A percentile compares a stretch with the other conserved stretches of the same genome.
Evolutionary conservation across 2,329 filamentous ascomycete genomes (phyloP).

Genomic region (Fonsecaea multimorphosa): DNA sequence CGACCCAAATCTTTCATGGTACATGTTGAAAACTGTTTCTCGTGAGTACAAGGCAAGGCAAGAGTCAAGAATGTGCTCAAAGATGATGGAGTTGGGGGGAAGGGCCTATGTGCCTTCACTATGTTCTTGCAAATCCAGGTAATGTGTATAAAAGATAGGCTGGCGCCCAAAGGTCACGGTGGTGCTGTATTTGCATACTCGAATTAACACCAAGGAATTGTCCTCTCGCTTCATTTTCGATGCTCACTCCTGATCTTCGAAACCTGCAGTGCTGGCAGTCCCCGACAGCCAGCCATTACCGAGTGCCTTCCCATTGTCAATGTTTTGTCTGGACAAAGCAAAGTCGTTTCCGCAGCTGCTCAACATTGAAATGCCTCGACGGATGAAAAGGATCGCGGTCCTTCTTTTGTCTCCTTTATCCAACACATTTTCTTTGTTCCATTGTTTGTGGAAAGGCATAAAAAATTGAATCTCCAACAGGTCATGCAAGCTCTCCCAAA

Average conservation of each 20-base stretch:
- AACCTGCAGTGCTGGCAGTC: background rate
- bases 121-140: conserved; percentile 11
- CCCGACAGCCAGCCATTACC: background rate
- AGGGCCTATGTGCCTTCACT: conserved; percentile 26
- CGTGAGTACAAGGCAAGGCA: conserved; percentile 4
- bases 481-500: background rate
- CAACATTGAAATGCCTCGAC: background rate
- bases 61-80: background rate
- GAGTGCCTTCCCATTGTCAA: background rate
- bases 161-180: conserved; percentile 15
- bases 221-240: background rate
- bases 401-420: background rate
- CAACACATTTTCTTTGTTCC: conserved; percentile 2
- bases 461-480: background rate
- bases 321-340: background rate
- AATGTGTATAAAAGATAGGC: conserved; percentile 32
- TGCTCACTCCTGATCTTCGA: background rate
- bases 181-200: conserved; percentile 1
- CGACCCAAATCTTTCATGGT: conserved; percentile 7
- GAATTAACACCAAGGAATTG: background rate
- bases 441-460: conserved; percentile 1
- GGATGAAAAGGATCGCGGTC: background rate
- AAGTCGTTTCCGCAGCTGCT: background rate
- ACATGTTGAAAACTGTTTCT: conserved; percentile 7
- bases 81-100: conserved; percentile 17